Evolutionary conservation across 2,329 filamentous ascomycete genomes (phyloP).

Genomic region (Trichoderma sp.): DNA sequence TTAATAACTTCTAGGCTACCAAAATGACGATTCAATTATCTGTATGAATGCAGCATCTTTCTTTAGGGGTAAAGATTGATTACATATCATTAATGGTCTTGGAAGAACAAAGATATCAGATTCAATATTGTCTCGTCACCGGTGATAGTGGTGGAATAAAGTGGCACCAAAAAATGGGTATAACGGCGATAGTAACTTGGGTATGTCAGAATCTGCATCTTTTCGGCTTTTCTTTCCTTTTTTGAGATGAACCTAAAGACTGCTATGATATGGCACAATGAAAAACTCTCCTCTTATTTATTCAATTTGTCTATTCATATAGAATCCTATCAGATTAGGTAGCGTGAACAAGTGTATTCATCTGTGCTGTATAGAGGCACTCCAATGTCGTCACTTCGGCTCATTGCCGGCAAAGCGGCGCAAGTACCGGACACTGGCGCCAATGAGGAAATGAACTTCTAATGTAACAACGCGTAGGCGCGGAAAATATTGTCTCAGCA

Average conservation of each 20-base stretch:
- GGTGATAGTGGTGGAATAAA: background rate
- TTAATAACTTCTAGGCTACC: background rate
- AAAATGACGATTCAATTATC: background rate
- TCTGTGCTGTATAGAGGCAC: background rate
- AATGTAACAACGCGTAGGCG: constrained; percentile 24
- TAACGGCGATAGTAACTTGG: background rate
- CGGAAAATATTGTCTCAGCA: constrained; percentile 22
- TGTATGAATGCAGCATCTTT: background rate
- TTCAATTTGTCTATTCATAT: background rate
- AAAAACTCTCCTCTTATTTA: background rate
- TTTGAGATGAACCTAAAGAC: background rate
- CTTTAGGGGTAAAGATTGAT: background rate
- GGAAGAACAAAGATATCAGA: background rate
- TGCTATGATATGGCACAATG: background rate
- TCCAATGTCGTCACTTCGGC: constrained; percentile 25
- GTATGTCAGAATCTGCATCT: background rate
- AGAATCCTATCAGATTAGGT: background rate
- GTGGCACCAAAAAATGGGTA: background rate
- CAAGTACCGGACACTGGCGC: constrained; percentile 16
- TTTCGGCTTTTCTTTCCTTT: background rate
- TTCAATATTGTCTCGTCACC: background rate
- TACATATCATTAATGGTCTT: background rate
- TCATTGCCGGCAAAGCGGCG: constrained; percentile 29
- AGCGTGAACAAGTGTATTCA: background rate
- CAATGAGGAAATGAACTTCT: background rate